phyloP scores from a whole-genome alignment of 208 protist genomes.

The Wallacemonas sp. region DNA sequence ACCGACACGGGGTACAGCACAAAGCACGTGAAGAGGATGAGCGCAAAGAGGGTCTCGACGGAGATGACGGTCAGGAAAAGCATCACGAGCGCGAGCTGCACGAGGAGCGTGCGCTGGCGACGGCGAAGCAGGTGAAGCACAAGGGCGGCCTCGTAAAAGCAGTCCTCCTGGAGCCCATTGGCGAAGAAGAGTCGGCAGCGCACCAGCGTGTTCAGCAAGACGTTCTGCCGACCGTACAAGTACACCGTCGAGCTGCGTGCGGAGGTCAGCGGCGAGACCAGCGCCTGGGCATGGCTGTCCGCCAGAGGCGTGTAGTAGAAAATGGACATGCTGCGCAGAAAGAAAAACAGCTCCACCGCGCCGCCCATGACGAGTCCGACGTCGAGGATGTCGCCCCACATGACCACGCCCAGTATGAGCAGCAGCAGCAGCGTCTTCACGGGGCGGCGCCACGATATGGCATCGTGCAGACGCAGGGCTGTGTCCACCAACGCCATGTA shows the following conservation, averaged over 20 bases:
- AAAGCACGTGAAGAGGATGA: constrained; percentile 42
- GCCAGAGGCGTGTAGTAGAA: constrained; percentile 57
- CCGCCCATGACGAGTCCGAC: constrained; percentile 37
- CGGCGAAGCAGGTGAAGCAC: constrained; percentile 49
- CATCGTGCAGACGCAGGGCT: constrained; percentile 51
- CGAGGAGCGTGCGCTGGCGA: constrained; percentile 31
- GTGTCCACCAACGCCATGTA: constrained; percentile 74
- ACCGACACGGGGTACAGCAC: constrained; percentile 52
- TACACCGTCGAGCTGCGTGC: constrained; percentile 36
- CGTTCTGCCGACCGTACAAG: constrained; percentile 71
- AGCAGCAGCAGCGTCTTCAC: constrained; percentile 64
- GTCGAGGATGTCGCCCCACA: constrained; percentile 55
- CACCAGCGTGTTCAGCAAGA: constrained; percentile 73
- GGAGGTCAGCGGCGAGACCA: constrained; percentile 28
- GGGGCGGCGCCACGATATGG: constrained; percentile 64
- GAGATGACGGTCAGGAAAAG: constrained; percentile 42
- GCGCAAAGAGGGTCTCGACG: constrained; percentile 43
- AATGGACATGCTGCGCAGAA: constrained; percentile 47
- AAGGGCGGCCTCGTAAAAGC: constrained; percentile 77
- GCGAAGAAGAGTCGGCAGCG: constrained; percentile 76
- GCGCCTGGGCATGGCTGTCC: constrained; percentile 16
- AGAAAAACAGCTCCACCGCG: constrained; percentile 36
- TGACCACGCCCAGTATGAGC: constrained; percentile 39
- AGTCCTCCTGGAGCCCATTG: constrained; percentile 77
- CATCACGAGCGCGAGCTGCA: constrained; percentile 22